A percentile compares a stretch with the other conserved stretches of the same genome.
These are phyloP conservation scores for Rosa hybrid DNA, from an alignment of 331 rosid genomes.

Conservation along the genomic window DNA sequence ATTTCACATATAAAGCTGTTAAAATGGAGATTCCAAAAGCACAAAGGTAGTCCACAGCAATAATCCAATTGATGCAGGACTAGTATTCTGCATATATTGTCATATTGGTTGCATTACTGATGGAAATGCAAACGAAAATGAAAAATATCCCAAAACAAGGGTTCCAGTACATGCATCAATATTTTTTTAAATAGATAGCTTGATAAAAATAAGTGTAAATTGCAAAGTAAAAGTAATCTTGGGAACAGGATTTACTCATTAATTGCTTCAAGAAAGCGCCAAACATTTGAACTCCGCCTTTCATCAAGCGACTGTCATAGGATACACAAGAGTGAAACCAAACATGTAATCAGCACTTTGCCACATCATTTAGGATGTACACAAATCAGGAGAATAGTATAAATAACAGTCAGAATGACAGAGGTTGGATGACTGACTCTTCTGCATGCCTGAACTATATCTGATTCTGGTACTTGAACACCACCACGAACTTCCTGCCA, in stretches of 20 bases:
- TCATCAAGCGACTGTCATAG: constrained; percentile 73
- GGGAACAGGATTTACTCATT: constrained; percentile 60
- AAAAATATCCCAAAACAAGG: constrained; percentile 4
- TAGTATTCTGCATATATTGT: neutral
- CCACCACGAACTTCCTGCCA: constrained; percentile 72
- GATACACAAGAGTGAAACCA: constrained; percentile 31
- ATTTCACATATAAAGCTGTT: neutral
- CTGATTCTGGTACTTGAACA: constrained; percentile 64
- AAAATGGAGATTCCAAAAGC: neutral
- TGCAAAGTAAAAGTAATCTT: neutral
- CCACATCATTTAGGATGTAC: constrained; percentile 9
- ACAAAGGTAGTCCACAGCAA: neutral
- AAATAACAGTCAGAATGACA: neutral
- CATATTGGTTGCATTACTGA: neutral
- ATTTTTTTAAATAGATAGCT: neutral
- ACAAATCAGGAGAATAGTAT: constrained; percentile 5
- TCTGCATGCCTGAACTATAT: constrained; percentile 83
- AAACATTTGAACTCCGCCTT: constrained; percentile 78
- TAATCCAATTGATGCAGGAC: neutral
- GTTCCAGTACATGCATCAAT: neutral
- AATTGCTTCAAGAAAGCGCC: constrained; percentile 94
- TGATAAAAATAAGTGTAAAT: neutral
- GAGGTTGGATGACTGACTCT: constrained; percentile 60
- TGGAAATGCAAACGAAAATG: neutral
- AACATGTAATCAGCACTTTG: constrained; percentile 29